These are phyloP conservation scores for Chromera velia DNA, from an alignment of 73 alveolate species.

Conservation along the genomic window DNA sequence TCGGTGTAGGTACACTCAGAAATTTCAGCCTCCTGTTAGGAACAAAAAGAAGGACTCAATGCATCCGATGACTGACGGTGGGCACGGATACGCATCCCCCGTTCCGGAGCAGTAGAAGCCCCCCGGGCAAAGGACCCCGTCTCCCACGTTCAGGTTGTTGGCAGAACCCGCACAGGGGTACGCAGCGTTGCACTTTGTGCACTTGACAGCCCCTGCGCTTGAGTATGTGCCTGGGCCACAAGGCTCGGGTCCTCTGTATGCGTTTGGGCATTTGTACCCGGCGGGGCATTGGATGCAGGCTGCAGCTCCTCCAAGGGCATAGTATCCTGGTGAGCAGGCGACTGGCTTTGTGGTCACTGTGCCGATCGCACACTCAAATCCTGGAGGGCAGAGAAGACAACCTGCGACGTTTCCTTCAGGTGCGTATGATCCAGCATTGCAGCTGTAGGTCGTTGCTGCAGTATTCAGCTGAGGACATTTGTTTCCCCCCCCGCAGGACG, in stretches of 20 bases:
- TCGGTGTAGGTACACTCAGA: too few species aligned
- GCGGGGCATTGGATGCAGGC: conserved; percentile 31
- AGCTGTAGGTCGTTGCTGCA: too few species aligned
- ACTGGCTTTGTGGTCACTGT: background rate
- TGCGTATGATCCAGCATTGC: conserved; percentile 15
- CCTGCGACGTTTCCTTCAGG: conserved; percentile 7
- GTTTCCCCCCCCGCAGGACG: conserved; percentile 35
- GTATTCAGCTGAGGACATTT: too few species aligned
- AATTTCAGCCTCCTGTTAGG: too few species aligned
- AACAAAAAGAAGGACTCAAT: too few species aligned
- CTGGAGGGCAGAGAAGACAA: conserved; percentile 42
- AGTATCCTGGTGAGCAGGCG: conserved; percentile 52
- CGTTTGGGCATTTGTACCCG: conserved; percentile 28
- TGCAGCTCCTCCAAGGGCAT: conserved; percentile 29
- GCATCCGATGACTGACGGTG: too few species aligned
- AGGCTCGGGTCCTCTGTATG: conserved; percentile 9
- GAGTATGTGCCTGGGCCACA: conserved; percentile 43
- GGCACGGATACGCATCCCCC: too few species aligned
- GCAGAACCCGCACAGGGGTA: conserved; percentile 35
- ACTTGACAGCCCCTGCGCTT: background rate
- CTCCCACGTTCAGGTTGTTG: background rate
- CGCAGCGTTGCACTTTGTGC: conserved; percentile 53
- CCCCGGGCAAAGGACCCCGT: conserved; percentile 26
- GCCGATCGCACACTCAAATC: conserved; percentile 37
- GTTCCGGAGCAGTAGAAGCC: conserved; percentile 19